These are phyloP conservation scores for Podosphaera xanthii DNA, from an alignment of 2,329 filamentous ascomycete genomes.

Conservation along the genomic window DNA sequence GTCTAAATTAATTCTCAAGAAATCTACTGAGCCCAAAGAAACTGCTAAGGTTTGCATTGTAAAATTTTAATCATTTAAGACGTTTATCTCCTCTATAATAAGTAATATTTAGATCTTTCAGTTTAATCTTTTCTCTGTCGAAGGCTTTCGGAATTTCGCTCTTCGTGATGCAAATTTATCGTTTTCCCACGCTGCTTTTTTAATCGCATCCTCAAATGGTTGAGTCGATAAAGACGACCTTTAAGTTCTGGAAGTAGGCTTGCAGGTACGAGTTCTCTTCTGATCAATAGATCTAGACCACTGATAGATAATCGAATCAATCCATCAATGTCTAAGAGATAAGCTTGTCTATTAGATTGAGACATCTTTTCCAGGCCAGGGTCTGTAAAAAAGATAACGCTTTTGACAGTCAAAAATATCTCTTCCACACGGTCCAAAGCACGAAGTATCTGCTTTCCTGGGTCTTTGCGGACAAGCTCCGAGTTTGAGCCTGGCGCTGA, in stretches of 20 bases:
- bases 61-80: too few relatives aligned
- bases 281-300: conserved; percentile 15
- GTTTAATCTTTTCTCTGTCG: too few relatives aligned
- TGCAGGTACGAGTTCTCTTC: conserved; percentile 10
- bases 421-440: conserved; percentile 25
- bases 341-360: conserved; percentile 1
- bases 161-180: too few relatives aligned
- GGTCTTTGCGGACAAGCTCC: conserved; percentile 12
- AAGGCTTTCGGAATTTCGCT: too few relatives aligned
- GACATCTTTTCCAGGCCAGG: conserved; percentile 1
- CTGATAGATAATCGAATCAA: conserved; percentile 15
- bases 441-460: conserved; percentile 26
- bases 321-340: conserved; percentile 6
- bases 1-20: not conserved
- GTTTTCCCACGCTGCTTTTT: not conserved
- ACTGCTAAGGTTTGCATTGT: too few relatives aligned
- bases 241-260: conserved; percentile 10
- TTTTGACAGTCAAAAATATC: conserved; percentile 11
- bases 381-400: conserved; percentile 8
- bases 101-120: too few relatives aligned
- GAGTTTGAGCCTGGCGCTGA: conserved; percentile 16
- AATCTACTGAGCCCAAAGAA: too few relatives aligned
- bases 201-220: conserved; percentile 12
- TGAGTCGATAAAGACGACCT: conserved; percentile 14
- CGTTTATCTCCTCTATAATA: too few relatives aligned